Percentiles rank a stretch among this genome's conserved stretches.
These are phyloP conservation scores for Ocimum tenuiflorum DNA, from an alignment of 257 asterid species.

Conservation along the genomic window DNA sequence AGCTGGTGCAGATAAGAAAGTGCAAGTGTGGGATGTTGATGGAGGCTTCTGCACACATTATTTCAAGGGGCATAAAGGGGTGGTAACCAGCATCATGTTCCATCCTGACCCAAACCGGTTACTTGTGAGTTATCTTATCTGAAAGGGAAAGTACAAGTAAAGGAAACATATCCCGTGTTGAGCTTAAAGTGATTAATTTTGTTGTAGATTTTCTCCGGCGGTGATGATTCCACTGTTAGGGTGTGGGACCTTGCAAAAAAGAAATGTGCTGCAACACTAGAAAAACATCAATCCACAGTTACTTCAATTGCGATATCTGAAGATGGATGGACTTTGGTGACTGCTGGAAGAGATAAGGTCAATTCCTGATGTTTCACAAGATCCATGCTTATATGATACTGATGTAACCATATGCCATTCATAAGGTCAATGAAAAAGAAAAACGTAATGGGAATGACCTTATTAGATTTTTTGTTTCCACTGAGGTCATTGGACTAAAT, in stretches of 20 bases:
- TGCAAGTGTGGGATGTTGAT: constrained; percentile 92
- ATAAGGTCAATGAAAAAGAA: neutral
- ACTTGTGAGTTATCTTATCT: constrained; percentile 49
- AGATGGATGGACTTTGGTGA: constrained; percentile 85
- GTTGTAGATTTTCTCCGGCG: constrained; percentile 71
- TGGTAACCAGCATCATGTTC: constrained; percentile 69
- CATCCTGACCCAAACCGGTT: constrained; percentile 72
- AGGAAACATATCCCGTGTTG: neutral
- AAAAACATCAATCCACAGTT: constrained; percentile 79
- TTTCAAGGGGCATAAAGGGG: constrained; percentile 95
- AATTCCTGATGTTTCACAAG: neutral
- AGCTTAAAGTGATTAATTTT: constrained; percentile 10
- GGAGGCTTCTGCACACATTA: constrained; percentile 93
- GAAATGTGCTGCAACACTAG: constrained; percentile 65
- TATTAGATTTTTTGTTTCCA: neutral
- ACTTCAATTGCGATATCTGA: constrained; percentile 83
- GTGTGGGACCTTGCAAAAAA: constrained; percentile 79
- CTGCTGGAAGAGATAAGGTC: constrained; percentile 97
- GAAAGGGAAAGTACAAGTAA: neutral
- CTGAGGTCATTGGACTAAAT: neutral
- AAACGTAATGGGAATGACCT: neutral
- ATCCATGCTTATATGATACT: neutral
- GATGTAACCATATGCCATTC: neutral
- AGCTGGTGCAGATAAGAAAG: constrained; percentile 94
- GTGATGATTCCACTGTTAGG: constrained; percentile 71